Evolutionary conservation across 78 protist species (phyloP).

Genomic region (Dictyostelium firmibasis): DNA sequence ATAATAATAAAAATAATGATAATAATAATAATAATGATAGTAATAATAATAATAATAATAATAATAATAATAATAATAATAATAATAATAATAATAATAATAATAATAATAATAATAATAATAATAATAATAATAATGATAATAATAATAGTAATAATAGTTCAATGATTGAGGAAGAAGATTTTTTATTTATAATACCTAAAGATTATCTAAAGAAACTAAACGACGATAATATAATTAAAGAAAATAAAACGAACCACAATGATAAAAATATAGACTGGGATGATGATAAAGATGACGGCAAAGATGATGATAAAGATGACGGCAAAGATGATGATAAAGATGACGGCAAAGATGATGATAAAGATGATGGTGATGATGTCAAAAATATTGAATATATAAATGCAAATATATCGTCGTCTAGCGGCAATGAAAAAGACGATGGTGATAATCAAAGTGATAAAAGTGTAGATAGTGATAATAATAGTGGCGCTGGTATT

Average conservation of each 20-base stretch:
- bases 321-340: background rate
- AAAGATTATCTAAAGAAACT: background rate
- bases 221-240: background rate
- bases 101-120: too few species aligned
- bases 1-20: background rate
- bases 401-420: background rate
- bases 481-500: too few species aligned
- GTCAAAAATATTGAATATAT: background rate
- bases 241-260: background rate
- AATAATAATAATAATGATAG: background rate
- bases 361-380: background rate
- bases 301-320: background rate
- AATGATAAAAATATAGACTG: too few species aligned
- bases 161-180: background rate
- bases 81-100: too few species aligned
- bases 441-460: background rate
- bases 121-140: too few species aligned
- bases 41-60: background rate
- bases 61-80: too few species aligned
- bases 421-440: background rate
- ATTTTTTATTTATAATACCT: background rate
- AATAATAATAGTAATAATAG: too few species aligned
- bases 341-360: background rate
- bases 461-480: background rate
- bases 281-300: background rate